Evolutionary conservation across 371 early-diverging fungal species (phyloP), one percentile per base, ranked within the genome.

Genomic region (Haplosporangium sp.): DNA sequence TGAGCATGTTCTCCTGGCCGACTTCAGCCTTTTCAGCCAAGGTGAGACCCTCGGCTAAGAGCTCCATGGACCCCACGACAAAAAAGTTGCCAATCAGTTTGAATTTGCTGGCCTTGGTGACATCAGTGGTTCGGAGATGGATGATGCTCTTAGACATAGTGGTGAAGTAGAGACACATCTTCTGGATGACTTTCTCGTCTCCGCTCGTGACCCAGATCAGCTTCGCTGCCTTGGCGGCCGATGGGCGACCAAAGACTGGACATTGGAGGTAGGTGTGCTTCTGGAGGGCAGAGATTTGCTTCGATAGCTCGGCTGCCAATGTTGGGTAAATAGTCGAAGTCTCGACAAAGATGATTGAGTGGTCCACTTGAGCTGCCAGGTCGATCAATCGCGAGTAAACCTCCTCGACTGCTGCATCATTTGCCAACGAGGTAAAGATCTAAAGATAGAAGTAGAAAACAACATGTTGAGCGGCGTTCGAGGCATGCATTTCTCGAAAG

Each of bases 71-170:
- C 1, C 87, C 74, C 0, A 84, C 85, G 8, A 93, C 81, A 59
- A 92, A 84, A 55, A 87, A 93, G 67, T 95, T 94, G 47, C 93
- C 93, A 16, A 87, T 81, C 8, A 95, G 81, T 67, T 94, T 92
- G 60, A 90, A 83, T 6, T 75, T 79, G 7, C 87, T 83, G 2
- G 89, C 88, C 5, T 73, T 61, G 14, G 69, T 72, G 0, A 83
- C 82, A 56, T 89, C 82, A 0, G 83, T 68, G 10, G 80, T 79
- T 41, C 65, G 64, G 66, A 73, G 80, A 23, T 79, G 73, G 50
- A 79, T 79, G 42, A 79, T 79, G 23, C 55, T 58, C 59, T 73
- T 72, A 50, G 80, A 79, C 80, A 79, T 79, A 10, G 73, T 79
- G 5, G 69, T 79, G 67, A 55, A 83, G 67, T 62, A 87, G 42